These are phyloP conservation scores for Pyrenophora teres DNA, from an alignment of 2,329 filamentous ascomycete species.

Conservation along the genomic window DNA sequence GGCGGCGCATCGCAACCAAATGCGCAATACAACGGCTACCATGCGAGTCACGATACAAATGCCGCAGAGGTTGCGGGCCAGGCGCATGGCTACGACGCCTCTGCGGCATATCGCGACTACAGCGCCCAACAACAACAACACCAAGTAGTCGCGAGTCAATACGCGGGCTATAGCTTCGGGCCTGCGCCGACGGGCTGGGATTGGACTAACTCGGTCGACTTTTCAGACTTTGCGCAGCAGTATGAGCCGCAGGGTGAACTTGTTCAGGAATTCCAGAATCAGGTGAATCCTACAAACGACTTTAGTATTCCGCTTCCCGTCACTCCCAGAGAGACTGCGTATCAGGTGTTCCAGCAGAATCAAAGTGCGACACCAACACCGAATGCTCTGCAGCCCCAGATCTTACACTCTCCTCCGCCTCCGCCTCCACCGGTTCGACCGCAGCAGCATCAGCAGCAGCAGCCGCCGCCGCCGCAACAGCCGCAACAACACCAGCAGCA, in stretches of 20 bases:
- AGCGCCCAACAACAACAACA: constrained; percentile 26
- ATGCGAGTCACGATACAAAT: constrained; percentile 34
- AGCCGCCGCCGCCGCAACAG: constrained; percentile 24
- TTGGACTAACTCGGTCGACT: constrained; percentile 46
- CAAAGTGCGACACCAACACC: constrained; percentile 17
- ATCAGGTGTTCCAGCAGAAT: constrained; percentile 27
- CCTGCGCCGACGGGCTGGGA: constrained; percentile 43
- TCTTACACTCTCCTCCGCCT: constrained; percentile 27
- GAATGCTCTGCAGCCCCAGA: constrained; percentile 25
- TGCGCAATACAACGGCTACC: constrained; percentile 29
- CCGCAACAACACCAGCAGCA: constrained; percentile 15
- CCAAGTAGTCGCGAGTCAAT: constrained; percentile 23
- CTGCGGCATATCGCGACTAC: constrained; percentile 27
- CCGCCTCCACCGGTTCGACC: constrained; percentile 22
- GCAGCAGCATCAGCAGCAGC: constrained; percentile 19
- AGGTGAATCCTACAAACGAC: constrained; percentile 37
- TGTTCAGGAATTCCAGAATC: constrained; percentile 43
- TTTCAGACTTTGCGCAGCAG: constrained; percentile 39
- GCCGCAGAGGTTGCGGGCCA: constrained; percentile 24
- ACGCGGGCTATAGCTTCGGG: constrained; percentile 28
- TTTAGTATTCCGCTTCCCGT: constrained; percentile 47
- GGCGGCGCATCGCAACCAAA: constrained; percentile 24
- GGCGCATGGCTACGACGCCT: constrained; percentile 20
- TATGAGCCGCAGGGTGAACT: constrained; percentile 55
- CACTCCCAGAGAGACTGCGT: constrained; percentile 17